Percentiles rank a stretch among this genome's conserved stretches.
These are phyloP conservation scores for Pythium utonaiense DNA, from an alignment of 352 stramenopile genomes.

Conservation along the genomic window DNA sequence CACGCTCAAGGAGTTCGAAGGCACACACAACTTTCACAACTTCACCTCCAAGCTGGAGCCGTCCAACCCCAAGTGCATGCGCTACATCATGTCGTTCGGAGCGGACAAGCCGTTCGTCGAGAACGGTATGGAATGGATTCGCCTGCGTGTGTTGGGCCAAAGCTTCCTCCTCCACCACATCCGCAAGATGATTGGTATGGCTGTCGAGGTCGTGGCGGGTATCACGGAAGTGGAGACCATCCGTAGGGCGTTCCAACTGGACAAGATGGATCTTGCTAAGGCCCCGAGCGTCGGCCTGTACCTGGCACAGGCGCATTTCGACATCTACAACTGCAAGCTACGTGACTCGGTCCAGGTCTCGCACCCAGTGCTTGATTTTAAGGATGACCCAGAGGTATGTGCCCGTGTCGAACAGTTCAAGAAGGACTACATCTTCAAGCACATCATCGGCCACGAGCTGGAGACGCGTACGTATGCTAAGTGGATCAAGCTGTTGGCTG, in stretches of 20 bases:
- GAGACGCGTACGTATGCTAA: conserved; percentile 74
- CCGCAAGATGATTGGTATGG: conserved; percentile 95
- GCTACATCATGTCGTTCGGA: conserved; percentile 93
- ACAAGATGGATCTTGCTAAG: conserved; percentile 87
- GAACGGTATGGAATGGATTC: conserved; percentile 94
- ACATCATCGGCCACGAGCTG: conserved; percentile 83
- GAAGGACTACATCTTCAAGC: conserved; percentile 66
- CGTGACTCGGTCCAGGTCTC: conserved; percentile 58
- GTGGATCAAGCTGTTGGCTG: conserved; percentile 70
- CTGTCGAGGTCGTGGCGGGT: conserved; percentile 70
- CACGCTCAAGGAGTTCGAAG: conserved; percentile 66
- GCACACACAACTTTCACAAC: conserved; percentile 96
- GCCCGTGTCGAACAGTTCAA: conserved; percentile 75
- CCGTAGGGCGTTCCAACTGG: conserved; percentile 50
- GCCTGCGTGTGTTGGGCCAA: conserved; percentile 93
- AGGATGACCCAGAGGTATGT: conserved; percentile 42
- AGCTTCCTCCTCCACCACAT: conserved; percentile 98
- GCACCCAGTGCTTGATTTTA: conserved; percentile 63
- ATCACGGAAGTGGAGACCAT: conserved; percentile 51
- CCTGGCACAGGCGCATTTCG: conserved; percentile 81
- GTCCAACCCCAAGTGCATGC: conserved; percentile 71
- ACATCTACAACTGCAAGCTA: conserved; percentile 84
- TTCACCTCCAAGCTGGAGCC: conserved; percentile 92
- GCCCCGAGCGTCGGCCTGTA: conserved; percentile 84
- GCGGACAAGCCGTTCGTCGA: conserved; percentile 76